Evolutionary conservation across 1,284 basidiomycete genomes (phyloP), one percentile per base, ranked within the genome.

Genomic region (Calocybe gambosa): DNA sequence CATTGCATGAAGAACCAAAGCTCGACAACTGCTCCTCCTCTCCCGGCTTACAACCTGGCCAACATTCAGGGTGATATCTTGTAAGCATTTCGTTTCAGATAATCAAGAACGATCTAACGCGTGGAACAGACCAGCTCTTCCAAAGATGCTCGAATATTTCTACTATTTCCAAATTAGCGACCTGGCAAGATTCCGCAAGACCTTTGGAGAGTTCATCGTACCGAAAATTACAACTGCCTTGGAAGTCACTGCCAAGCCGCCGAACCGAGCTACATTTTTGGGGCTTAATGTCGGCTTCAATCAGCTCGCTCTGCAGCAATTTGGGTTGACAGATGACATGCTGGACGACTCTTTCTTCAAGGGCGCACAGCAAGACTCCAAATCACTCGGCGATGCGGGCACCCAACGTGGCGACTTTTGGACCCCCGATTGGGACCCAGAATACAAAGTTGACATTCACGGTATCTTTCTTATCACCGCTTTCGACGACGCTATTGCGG

Each of bases 31-130:
- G 15, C 31, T 23, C 36, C 46, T n/a, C 40, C 25, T 23, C 20
- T 5, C 25, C 43, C 52, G 19, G 28, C 7, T 25, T 51, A 46
- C 38, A 48, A 54, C 38, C 42, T 54, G 5, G 21, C 29, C 16
- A 55, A 57, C 29, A 54, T 55, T 26, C 55, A 57, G 39, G 56
- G 56, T 6, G 56, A 56, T 51, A 55, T 56, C 34, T 28, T 54
- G 56, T 57, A 50, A 4, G 52, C 20, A 5, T 36, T 37, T 40
- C 9, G 5, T 6, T 36, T 25, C 13, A 21, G 21, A 4, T n/a
- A n/a, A 7, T 43, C 16, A 15, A 16, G n/a, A n/a, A 9, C 7
- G 10, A 15, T n/a, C 2, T 2, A 2, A 31, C 18, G 5, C 5
- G 7, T 13, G 12, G 15, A 25, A 34, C 34, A 58, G 56, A 12